These are phyloP conservation scores for Loxodes magnus DNA, from an alignment of 73 alveolate species.

Conservation along the genomic window DNA sequence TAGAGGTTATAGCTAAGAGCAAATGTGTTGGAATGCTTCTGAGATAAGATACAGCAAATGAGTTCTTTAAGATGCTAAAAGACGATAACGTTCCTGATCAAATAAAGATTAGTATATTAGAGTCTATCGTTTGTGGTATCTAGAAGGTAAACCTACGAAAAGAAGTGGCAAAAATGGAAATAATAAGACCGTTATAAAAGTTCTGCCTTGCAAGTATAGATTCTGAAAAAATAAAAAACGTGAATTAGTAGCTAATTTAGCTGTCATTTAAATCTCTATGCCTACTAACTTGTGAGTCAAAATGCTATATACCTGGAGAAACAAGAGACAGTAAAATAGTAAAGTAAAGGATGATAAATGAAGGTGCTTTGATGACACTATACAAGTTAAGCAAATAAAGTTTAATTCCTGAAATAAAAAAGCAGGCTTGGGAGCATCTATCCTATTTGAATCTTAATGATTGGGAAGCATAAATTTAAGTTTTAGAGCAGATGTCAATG, in stretches of 20 bases:
- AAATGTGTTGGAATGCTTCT: neutral
- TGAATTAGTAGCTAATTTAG: no score
- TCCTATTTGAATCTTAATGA: neutral
- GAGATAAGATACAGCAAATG: neutral
- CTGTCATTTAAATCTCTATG: no score
- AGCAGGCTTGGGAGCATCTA: neutral
- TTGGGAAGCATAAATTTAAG: neutral
- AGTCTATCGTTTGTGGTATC: neutral
- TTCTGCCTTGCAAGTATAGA: no score
- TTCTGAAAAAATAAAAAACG: no score
- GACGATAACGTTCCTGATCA: neutral
- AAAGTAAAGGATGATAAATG: neutral
- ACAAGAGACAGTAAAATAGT: neutral
- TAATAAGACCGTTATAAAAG: no score
- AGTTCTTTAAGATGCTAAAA: neutral
- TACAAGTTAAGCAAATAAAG: neutral
- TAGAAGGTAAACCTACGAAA: neutral
- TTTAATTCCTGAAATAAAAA: neutral
- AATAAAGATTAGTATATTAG: neutral
- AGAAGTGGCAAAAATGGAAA: neutral
- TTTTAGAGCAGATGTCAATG: no score
- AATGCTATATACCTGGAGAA: slow-evolving; percentile 4
- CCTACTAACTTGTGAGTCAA: no score
- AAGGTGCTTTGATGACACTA: neutral
- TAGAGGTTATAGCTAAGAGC: neutral